These are phyloP conservation scores for Fagopyrum tataricum DNA, from an alignment of 148 eudicot genomes.

Conservation along the genomic window DNA sequence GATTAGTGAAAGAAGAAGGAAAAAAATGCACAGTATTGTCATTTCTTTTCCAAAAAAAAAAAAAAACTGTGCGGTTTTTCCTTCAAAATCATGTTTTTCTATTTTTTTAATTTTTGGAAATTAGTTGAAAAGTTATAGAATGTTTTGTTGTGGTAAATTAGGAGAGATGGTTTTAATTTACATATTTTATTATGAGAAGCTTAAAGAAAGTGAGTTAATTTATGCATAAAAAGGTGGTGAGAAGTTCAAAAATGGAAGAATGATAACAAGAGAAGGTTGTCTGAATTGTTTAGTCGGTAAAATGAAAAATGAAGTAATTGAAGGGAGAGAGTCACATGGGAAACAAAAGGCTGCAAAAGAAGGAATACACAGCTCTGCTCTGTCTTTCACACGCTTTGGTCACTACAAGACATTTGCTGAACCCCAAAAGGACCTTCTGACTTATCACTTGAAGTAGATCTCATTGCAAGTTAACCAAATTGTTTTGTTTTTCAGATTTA, in stretches of 20 bases:
- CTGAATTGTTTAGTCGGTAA: not conserved
- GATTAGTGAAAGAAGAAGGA: not conserved
- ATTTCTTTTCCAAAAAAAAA: not conserved
- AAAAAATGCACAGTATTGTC: not conserved
- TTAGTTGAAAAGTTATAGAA: too few species aligned
- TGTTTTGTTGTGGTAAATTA: too few species aligned
- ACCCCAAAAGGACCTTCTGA: constrained; percentile 5
- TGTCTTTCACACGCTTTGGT: constrained; percentile 13
- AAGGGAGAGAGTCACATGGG: constrained; percentile 11
- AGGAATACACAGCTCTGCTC: constrained; percentile 10
- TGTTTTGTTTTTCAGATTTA: not conserved
- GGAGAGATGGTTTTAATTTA: too few species aligned
- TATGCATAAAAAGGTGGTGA: too few species aligned
- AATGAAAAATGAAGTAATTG: not conserved
- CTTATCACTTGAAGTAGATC: constrained; percentile 5
- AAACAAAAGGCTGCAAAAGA: constrained; percentile 10
- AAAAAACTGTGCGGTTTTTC: too few species aligned
- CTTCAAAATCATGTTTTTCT: too few species aligned
- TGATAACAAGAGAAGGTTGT: not conserved
- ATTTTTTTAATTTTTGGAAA: too few species aligned
- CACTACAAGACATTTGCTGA: constrained; percentile 12
- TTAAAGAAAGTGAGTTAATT: too few species aligned
- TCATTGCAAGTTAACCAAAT: not conserved
- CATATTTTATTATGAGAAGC: too few species aligned
- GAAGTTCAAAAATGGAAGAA: not conserved